Base-by-base conservation (phyloP, 208 protist genomes). In the Histomonas meleagridis region DNA sequence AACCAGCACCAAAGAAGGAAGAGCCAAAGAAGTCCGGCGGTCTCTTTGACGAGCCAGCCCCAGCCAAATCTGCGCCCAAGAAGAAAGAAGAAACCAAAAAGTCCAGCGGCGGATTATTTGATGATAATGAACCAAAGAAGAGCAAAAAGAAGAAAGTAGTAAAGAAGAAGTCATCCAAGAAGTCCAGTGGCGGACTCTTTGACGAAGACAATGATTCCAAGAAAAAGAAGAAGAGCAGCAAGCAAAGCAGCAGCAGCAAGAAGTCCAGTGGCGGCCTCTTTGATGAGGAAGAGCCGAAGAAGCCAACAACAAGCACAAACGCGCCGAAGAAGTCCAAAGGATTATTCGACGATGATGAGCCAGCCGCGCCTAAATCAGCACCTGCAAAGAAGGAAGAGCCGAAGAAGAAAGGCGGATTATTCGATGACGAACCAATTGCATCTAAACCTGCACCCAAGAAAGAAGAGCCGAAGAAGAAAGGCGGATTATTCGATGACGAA, bases 341-440 rank as follows among this genome's bases (percentile, higher is more conserved):
- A n/a, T 43, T 86, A 32, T 86, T 86, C 26, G 76, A 55, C 38
- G 76, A 86, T 49, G 76, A 86, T 51, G 70, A 79, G 12, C 40
- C 70, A 48, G 18, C 40, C 9, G 53, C 53, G 9, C 18, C 53
- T 60, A 69, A 72, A 32, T 16, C 40, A 60, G 53, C 53, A 23
- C 18, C 53, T 60, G 32, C 32, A 32, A 72, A 72, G 32, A 43
- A 72, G 65, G 65, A 72, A 43, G 32, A 69, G 23, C 62, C 62
- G 32, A 28, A 12, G 9, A 69, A 69, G 26, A 32, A 12, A 5
- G 18, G 23, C 18, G 18, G 18, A 69, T 43, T 72, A 12, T 5
- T 28, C 21, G 65, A 72, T 43, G 65, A 72, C 3, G 65, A 72
- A 43, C 65, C 65, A 72, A 32, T 5, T 23, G n/a, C 23, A 16